These are phyloP conservation scores for Naganishia liquefaciens DNA, from an alignment of 1,284 basidiomycete genomes.

Conservation along the genomic window DNA sequence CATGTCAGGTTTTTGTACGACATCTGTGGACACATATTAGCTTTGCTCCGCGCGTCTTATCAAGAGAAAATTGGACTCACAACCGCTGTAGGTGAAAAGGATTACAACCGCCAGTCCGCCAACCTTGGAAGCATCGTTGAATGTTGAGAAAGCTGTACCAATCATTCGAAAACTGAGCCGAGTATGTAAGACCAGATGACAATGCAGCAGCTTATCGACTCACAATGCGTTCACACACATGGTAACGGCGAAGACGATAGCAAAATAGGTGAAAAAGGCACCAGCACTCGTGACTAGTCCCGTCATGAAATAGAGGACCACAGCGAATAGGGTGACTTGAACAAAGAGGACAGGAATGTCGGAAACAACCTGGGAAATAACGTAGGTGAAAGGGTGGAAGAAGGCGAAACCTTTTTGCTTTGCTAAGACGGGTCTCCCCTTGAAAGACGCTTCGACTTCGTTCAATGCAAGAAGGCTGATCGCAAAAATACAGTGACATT, in stretches of 20 bases:
- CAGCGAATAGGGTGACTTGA: slow-evolving; percentile 58
- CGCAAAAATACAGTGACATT: slow-evolving; percentile 10
- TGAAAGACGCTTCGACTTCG: slow-evolving; percentile 71
- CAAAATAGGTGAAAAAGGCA: slow-evolving; percentile 46
- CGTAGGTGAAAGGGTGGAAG: slow-evolving; percentile 53
- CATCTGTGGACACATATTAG: not conserved
- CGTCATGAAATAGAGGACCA: slow-evolving; percentile 68
- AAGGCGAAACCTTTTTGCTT: slow-evolving; percentile 57
- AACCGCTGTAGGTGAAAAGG: slow-evolving; percentile 22
- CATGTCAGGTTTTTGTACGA: slow-evolving; percentile 21
- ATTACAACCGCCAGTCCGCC: slow-evolving; percentile 37
- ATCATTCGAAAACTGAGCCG: slow-evolving; percentile 45
- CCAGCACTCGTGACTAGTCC: slow-evolving; percentile 59
- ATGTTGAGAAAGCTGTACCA: slow-evolving; percentile 46
- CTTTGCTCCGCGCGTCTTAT: not conserved
- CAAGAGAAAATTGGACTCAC: slow-evolving; percentile 4
- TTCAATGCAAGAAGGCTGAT: slow-evolving; percentile 56
- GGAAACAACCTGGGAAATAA: slow-evolving; percentile 68
- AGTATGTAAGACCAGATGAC: not conserved
- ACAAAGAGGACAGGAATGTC: slow-evolving; percentile 67
- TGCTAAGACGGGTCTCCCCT: slow-evolving; percentile 70
- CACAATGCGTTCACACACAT: slow-evolving; percentile 29
- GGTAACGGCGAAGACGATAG: slow-evolving; percentile 35
- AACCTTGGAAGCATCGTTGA: slow-evolving; percentile 50
- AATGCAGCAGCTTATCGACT: not conserved